phyloP scores from a whole-genome alignment of 1,284 basidiomycete genomes.

The Golubevia pallescens region DNA sequence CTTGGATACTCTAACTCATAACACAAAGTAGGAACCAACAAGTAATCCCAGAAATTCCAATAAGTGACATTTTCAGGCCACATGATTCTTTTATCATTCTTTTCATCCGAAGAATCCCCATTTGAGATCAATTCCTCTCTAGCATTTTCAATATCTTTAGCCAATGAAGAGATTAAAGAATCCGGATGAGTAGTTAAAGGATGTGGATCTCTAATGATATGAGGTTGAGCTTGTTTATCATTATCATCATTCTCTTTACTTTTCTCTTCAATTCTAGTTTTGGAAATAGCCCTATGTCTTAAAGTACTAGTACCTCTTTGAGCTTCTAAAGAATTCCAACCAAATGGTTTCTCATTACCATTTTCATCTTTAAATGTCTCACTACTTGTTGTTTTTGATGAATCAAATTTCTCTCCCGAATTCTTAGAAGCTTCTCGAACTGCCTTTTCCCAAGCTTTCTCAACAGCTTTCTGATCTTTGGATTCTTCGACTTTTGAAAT shows the following conservation, averaged over 20 bases:
- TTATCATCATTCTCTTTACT: neutral
- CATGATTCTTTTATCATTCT: constrained; percentile 39
- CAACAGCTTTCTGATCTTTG: constrained; percentile 19
- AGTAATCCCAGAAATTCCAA: constrained; percentile 84
- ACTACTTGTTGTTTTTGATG: too few relatives aligned
- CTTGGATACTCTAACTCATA: constrained; percentile 96
- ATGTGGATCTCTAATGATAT: constrained; percentile 63
- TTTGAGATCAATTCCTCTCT: constrained; percentile 77
- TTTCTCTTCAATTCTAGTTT: too few relatives aligned
- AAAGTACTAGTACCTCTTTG: constrained; percentile 3
- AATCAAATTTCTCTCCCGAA: too few relatives aligned
- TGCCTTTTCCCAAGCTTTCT: constrained; percentile 23
- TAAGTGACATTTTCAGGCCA: constrained; percentile 88
- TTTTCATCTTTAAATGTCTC: too few relatives aligned
- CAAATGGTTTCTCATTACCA: too few relatives aligned
- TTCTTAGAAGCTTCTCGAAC: constrained; percentile 2
- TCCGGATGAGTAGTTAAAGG: constrained; percentile 78
- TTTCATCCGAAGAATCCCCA: neutral
- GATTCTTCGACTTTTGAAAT: constrained; percentile 19
- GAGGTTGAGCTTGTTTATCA: constrained; percentile 12
- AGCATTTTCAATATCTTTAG: constrained; percentile 78
- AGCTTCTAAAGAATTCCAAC: constrained; percentile 6
- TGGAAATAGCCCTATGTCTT: constrained; percentile 2
- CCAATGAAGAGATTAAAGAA: constrained; percentile 73
- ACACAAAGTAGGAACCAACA: constrained; percentile 88